These are phyloP conservation scores for Neospora caninum DNA, from an alignment of 169 alveolate genomes.

Conservation along the genomic window DNA sequence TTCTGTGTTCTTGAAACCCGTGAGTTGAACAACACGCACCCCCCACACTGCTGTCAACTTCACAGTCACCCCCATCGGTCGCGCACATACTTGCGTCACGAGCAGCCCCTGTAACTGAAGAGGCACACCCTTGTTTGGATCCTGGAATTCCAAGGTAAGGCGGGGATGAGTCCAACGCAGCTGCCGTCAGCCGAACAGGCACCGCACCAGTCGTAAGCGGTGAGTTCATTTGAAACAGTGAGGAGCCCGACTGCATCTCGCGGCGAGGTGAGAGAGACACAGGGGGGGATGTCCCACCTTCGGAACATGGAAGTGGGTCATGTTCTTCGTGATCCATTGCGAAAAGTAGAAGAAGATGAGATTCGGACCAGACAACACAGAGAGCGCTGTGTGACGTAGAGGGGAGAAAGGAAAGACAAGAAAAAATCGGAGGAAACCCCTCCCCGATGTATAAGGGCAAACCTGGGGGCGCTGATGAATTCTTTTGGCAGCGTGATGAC, in stretches of 20 bases:
- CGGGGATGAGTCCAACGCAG: neutral
- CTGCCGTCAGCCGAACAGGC: neutral
- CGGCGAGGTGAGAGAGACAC: neutral
- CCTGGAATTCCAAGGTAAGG: neutral
- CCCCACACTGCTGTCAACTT: constrained; percentile 28
- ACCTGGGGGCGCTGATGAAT: too few species aligned
- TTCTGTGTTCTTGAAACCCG: neutral
- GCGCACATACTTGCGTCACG: constrained; percentile 13
- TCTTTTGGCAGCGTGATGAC: too few species aligned
- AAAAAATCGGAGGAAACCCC: too few species aligned
- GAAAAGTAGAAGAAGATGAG: too few species aligned
- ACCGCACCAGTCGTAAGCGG: neutral
- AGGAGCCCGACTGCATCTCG: neutral
- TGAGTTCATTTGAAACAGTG: neutral
- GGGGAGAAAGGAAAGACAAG: too few species aligned
- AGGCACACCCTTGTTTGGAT: neutral
- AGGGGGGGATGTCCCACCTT: neutral
- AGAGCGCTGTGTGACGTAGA: too few species aligned
- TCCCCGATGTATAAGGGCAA: too few species aligned
- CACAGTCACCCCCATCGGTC: constrained; percentile 14
- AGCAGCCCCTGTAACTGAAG: neutral
- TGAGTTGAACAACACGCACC: neutral
- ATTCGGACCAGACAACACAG: too few species aligned
- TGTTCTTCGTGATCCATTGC: too few species aligned
- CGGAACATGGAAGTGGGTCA: neutral